Conservation (phyloP, 2,329 filamentous ascomycete species). For the Cercospora beticola region DNA sequence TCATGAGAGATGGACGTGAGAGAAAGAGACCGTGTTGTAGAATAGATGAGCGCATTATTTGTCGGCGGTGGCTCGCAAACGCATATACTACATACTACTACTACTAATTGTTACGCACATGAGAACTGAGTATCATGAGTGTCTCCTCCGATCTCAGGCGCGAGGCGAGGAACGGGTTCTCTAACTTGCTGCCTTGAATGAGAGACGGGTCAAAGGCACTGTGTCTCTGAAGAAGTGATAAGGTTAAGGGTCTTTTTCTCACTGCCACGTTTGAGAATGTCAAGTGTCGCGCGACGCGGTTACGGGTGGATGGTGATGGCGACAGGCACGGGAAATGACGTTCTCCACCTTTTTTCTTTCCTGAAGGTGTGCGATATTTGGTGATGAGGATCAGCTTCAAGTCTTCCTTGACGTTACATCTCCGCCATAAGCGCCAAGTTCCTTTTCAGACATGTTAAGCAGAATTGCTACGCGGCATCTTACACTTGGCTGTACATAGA, state of each 20-base stretch:
- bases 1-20: not conserved
- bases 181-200: not conserved
- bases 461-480: not conserved
- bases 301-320: not conserved
- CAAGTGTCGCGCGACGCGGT: not conserved
- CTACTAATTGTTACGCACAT: not conserved
- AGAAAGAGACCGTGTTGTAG: not conserved
- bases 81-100: not conserved
- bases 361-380: too few species aligned
- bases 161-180: not conserved
- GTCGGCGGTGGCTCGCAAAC: not conserved
- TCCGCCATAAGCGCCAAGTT: not conserved
- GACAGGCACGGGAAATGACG: not conserved
- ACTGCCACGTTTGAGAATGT: not conserved
- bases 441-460: not conserved
- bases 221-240: not conserved
- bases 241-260: not conserved
- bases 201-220: not conserved
- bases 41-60: not conserved
- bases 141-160: too few species aligned
- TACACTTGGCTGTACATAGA: not conserved
- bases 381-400: too few species aligned
- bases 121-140: not conserved
- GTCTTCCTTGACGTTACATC: too few species aligned
- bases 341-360: not conserved